Conservation (phyloP, 2,329 filamentous ascomycete genomes). For the Arachnomyces sp. region DNA sequence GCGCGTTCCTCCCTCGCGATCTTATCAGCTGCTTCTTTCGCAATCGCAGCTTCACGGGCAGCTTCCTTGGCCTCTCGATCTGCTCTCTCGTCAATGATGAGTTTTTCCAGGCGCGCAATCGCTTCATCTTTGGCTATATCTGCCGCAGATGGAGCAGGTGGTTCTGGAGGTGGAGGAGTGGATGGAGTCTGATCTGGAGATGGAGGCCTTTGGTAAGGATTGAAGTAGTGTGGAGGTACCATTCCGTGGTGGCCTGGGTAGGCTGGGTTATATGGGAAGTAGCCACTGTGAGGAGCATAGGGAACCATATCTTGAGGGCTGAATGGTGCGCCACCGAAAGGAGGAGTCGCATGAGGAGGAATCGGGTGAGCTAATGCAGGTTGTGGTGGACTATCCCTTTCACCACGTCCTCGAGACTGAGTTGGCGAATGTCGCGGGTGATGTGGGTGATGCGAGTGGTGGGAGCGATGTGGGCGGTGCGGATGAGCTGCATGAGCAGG, state of each 20-base stretch:
- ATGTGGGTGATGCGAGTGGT: slow-evolving; percentile 8
- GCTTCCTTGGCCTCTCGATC: slow-evolving; percentile 35
- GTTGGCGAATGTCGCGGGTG: slow-evolving; percentile 16
- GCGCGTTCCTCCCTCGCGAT: slow-evolving; percentile 27
- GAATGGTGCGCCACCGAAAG: slow-evolving; percentile 25
- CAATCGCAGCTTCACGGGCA: slow-evolving; percentile 36
- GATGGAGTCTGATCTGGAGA: slow-evolving; percentile 22
- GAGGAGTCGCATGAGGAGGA: slow-evolving; percentile 21
- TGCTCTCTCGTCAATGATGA: slow-evolving; percentile 41
- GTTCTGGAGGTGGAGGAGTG: slow-evolving; percentile 18
- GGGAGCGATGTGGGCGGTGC: slow-evolving; percentile 7
- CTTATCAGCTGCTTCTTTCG: slow-evolving; percentile 43
- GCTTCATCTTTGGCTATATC: slow-evolving; percentile 49
- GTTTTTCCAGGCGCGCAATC: slow-evolving; percentile 53
- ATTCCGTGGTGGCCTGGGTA: slow-evolving; percentile 28
- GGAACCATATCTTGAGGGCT: slow-evolving; percentile 30
- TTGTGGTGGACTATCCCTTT: slow-evolving; percentile 24
- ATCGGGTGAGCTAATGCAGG: slow-evolving; percentile 22
- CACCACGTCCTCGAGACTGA: slow-evolving; percentile 18
- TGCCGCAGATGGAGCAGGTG: slow-evolving; percentile 33
- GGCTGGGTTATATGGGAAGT: slow-evolving; percentile 28
- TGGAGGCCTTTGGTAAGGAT: slow-evolving; percentile 27
- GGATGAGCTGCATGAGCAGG: slow-evolving; percentile 7
- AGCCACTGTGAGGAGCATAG: slow-evolving; percentile 24
- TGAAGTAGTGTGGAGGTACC: slow-evolving; percentile 29